Evolutionary conservation across 768 basidiomycete genomes (phyloP), one percentile per base, ranked within the genome.

Genomic region (Russula dissimulans): DNA sequence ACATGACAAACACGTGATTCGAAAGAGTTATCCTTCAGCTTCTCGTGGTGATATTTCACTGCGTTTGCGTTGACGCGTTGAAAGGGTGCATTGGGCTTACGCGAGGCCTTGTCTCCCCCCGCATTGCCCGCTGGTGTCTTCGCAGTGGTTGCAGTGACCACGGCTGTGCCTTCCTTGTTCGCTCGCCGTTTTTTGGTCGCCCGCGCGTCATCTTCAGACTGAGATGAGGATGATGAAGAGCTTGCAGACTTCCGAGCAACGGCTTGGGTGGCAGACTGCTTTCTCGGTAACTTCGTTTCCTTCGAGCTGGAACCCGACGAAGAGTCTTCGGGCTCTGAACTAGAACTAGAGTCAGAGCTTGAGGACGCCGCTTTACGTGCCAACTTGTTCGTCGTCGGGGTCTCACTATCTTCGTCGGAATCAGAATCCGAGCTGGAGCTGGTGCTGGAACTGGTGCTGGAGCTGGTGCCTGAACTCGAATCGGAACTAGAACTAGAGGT

Each of bases 11-110:
- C 95, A 79, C 86, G 89, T 46, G 85, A 80, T 57, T 85, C 79
- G 67, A 95, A 99, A 31, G 83, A 77, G 68, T 95, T 98, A 67
- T 94, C 81, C 70, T 72, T 77, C 66, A 83, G 65, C 42, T 76
- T 72, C 31, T 77, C 73, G 61, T 84, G 76, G 18, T 71, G 69
- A 64, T 74, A 80, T 22, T 67, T 67, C 15, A 89, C 76, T 45
- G 81, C 76, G 18, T 87, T 83, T 2, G 78, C 76, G 65, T 93
- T 86, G 61, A 95, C 81, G 29, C 94, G 77, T 69, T 84, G 82
- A 77, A 97, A 99, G 18, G 90, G 86, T 54, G 82, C 79, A 67
- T 83, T 86, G 39, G 64, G 68, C 59, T 72, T 76, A 54, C 72
- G 69, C 49, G 67, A 67, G 49, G 69, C 66, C 67, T 77, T 73